Evolutionary conservation across 208 protist species (phyloP).

Genomic region (Acanthamoeba castellanii): DNA sequence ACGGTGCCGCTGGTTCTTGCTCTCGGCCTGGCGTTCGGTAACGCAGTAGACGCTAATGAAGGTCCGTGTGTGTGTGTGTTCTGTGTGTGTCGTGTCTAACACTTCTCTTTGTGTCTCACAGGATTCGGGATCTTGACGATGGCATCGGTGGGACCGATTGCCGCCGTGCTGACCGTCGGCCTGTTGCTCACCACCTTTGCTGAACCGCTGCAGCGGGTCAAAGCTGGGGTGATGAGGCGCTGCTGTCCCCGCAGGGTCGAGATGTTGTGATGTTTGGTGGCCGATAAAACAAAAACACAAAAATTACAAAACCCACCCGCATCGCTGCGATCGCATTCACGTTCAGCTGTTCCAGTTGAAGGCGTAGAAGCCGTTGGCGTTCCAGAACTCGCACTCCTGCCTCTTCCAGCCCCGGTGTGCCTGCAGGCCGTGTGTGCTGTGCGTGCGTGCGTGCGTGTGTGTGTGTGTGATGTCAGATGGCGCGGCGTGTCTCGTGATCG

Average conservation of each 20-base stretch:
- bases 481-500: not conserved
- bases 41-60: not conserved
- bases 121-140: slow-evolving; percentile 12
- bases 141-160: slow-evolving; percentile 16
- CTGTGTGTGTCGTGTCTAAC: not conserved
- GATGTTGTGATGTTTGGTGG: not conserved
- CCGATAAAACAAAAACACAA: not conserved
- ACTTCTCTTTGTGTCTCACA: not conserved
- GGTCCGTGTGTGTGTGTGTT: not conserved
- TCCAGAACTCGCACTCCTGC: slow-evolving; percentile 23
- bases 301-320: not conserved
- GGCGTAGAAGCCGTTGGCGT: slow-evolving; percentile 20
- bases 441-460: too few relatives aligned
- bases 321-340: too few relatives aligned
- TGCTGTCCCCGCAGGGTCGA: not conserved
- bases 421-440: not conserved
- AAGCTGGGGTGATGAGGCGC: not conserved
- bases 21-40: not conserved
- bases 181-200: not conserved
- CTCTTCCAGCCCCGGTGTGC: slow-evolving; percentile 6
- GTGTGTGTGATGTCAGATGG: not conserved
- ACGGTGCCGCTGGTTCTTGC: not conserved
- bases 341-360: slow-evolving; percentile 40
- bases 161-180: not conserved
- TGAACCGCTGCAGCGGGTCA: not conserved